Evolutionary conservation across 2,329 filamentous ascomycete species (phyloP), one percentile per base, ranked within the genome.

Genomic region (Fusarium brevicatenulatum): DNA sequence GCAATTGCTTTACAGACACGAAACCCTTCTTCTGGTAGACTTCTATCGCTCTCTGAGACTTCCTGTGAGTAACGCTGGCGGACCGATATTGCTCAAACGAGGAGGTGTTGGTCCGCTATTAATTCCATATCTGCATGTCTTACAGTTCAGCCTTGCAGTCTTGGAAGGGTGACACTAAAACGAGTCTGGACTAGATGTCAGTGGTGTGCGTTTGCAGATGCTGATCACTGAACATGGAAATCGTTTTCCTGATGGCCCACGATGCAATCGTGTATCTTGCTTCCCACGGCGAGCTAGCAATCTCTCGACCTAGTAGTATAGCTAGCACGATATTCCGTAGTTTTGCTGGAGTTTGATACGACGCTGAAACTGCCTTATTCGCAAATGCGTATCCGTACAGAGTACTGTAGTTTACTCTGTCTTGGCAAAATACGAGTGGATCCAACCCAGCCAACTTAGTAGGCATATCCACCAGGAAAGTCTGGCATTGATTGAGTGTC

Each of bases 11-110:
- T 57, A 32, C 25, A 65, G 43, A 65, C 42, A 47, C 54, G 36
- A 55, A 62, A 28, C 39, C 34, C 34, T 66, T 60, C 40, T 64
- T 58, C 50, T 66, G 57, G 40, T 19, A 62, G 58, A 42, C 43
- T 76, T 62, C 68, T 75, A 68, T 68, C 62, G 67, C 63, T 50
- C 61, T 61, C 63, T 63, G 70, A 54, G 57, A 49, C 30, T n/a
- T 36, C 30, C 23, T 49, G 40, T 43, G 32, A 34, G 42, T 63
- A 43, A 55, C n/a, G 39, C 42, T 56, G 44, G 40, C 40, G 49
- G 42, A 30, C 60, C 12, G 63, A 42, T n/a, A 40, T 37, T 21
- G 49, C 54, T 57, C 34, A 32, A 50, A 52, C 32, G 16, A 70
- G 57, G 62, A 62, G 58, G 49, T 50, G 61, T 55, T 70, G 66